Evolutionary conservation across 257 asterid genomes (phyloP).

Genomic region (Nicotiana benthamiana): DNA sequence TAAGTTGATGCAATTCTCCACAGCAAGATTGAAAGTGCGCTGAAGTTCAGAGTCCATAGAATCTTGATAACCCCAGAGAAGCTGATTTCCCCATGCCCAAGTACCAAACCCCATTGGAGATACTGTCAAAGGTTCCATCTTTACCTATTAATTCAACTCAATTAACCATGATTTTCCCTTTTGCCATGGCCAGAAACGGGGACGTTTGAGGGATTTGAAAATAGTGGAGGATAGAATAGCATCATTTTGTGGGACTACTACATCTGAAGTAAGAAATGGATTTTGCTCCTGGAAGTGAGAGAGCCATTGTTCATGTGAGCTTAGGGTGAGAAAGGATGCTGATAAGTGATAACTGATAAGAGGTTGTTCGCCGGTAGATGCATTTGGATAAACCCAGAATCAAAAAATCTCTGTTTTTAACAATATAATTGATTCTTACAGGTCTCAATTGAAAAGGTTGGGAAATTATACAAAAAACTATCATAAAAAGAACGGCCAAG

Average conservation of each 20-base stretch:
- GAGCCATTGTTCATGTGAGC: conserved; percentile 29
- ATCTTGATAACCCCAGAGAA: conserved; percentile 91
- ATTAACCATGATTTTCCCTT: conserved; percentile 20
- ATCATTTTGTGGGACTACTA: conserved; percentile 28
- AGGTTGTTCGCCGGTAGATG: not conserved
- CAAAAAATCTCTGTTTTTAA: no score
- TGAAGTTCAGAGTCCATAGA: conserved; percentile 90
- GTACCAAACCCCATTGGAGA: conserved; percentile 99
- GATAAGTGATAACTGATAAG: not conserved
- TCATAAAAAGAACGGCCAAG: no score
- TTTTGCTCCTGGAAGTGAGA: conserved; percentile 22
- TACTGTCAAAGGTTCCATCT: conserved; percentile 64
- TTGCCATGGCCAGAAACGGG: conserved; percentile 96
- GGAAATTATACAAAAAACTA: no score
- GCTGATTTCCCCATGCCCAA: conserved; percentile 99
- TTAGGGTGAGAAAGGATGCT: not conserved
- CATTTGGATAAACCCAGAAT: not conserved
- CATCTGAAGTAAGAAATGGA: conserved; percentile 8
- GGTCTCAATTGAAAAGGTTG: not conserved
- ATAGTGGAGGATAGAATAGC: conserved; percentile 33
- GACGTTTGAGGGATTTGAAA: conserved; percentile 46
- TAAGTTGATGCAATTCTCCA: conserved; percentile 68
- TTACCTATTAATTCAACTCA: conserved; percentile 41
- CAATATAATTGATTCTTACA: no score
- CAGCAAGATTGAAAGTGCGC: conserved; percentile 69